Percentiles rank a stretch among this genome's conserved stretches.
Evolutionary conservation across 179 eudicot genomes (phyloP).

Genomic region (Beta lomatogona): DNA sequence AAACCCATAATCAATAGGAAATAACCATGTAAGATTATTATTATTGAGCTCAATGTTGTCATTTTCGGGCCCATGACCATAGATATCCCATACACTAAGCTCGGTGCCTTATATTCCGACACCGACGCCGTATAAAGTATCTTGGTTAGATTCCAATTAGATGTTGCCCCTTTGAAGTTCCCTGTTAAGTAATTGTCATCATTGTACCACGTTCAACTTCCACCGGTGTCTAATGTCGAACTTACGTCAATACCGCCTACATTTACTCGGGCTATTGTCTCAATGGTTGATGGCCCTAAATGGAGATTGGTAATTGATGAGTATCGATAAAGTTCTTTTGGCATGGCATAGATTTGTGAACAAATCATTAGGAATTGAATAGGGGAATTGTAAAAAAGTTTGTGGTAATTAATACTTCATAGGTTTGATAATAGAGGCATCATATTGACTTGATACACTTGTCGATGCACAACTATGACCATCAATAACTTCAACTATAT

Average conservation of each 20-base stretch:
- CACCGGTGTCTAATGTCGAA: not conserved
- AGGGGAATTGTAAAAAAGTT: no score
- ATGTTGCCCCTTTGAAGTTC: not conserved
- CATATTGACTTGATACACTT: no score
- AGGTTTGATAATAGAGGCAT: no score
- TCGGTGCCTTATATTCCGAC: constrained; percentile 38
- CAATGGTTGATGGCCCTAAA: not conserved
- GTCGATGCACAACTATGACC: no score
- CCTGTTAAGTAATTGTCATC: not conserved
- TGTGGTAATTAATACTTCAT: no score
- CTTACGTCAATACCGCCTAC: not conserved
- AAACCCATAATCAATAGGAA: no score
- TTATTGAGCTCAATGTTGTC: no score
- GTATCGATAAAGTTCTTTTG: not conserved
- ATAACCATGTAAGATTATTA: no score
- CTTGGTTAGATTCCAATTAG: not conserved
- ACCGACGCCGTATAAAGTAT: not conserved
- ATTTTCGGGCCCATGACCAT: not conserved
- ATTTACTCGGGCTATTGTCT: not conserved
- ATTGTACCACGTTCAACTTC: not conserved
- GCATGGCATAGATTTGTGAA: not conserved
- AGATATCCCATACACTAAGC: constrained; percentile 26
- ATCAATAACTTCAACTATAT: no score
- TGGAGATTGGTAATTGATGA: not conserved
- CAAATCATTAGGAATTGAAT: no score